Evolutionary conservation across 2,329 filamentous ascomycete species (phyloP), one percentile per base, ranked within the genome.

Genomic region (Clarireedia paspali): DNA sequence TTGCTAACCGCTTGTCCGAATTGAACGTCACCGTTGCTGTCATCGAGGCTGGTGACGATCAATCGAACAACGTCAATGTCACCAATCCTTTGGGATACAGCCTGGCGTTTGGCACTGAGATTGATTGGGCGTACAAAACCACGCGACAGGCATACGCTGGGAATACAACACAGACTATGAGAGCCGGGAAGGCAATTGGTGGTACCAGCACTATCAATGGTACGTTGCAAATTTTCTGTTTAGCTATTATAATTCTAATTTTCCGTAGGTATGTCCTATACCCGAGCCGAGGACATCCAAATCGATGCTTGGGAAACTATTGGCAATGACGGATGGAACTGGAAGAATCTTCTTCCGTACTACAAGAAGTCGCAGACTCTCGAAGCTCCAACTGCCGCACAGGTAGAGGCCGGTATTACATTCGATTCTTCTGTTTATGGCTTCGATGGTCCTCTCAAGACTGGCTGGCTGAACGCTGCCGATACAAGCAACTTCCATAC

Each of bases 131-230:
- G 45, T 68, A 63, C 48, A 42, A 59, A 15, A 67, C 67, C 27
- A 61, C 56, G 24, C 59, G 62, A 6, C 65, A 68, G 58, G 44
- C 63, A 26, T 72, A 72, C 64, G 69, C 63, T 2, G 66, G 60
- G 7, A 65, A 66, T 26, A 55, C 36, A 4, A 59, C 52, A 0
- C 60, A 72, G 36, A 62, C 62, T 4, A 65, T 74, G 47, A 66
- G 65, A 46, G 70, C 71, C n/a, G 74, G 73, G 2, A 75, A 72
- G 58, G 73, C 70, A 0, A 60, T 75, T 2, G 72, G 72, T 45
- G 75, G 73, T 5, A 72, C 72, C 3, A 73, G 70, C 15, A 65
- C 68, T 9, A 74, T 76, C 53, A 76, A 76, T 62, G 59, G 58
- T 58, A 54, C 68, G 17, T 67, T 69, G 60, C 23, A 64, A 66